Conservation (phyloP, 208 protist species). For the Trypanosoma platydactyli region DNA sequence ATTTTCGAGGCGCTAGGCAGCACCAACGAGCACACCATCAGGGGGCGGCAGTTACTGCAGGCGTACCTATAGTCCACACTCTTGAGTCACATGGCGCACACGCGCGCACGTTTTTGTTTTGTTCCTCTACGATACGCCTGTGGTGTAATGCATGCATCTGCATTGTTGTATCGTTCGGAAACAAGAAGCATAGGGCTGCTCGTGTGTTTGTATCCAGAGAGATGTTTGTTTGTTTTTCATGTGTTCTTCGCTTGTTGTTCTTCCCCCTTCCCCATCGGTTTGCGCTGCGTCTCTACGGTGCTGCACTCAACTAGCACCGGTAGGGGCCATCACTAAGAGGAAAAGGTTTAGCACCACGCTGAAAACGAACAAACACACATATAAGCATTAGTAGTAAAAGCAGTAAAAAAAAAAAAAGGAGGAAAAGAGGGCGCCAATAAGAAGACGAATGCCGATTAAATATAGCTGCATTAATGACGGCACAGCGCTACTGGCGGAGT, state of each 20-base stretch:
- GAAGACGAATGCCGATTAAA: slow-evolving; percentile 73
- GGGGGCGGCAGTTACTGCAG: slow-evolving; percentile 69
- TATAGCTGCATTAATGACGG: slow-evolving; percentile 91
- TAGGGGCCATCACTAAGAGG: too few species aligned
- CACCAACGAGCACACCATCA: slow-evolving; percentile 64
- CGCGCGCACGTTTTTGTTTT: too few species aligned
- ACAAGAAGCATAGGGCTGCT: background rate
- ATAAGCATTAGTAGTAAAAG: background rate
- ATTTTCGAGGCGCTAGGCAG: slow-evolving; percentile 79
- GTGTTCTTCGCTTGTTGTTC: slow-evolving; percentile 2
- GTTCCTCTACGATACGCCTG: too few species aligned
- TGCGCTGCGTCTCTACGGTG: too few species aligned
- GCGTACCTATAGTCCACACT: slow-evolving; percentile 46
- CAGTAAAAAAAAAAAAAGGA: slow-evolving; percentile 3
- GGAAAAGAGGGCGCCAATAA: background rate
- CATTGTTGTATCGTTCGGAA: background rate
- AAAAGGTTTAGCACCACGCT: background rate
- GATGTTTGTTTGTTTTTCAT: slow-evolving; percentile 3
- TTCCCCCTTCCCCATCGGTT: too few species aligned
- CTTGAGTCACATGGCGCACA: too few species aligned
- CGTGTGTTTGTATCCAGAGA: slow-evolving; percentile 6
- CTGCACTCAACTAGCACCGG: too few species aligned
- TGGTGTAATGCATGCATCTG: slow-evolving; percentile 2
- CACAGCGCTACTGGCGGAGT: slow-evolving; percentile 76
- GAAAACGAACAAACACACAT: background rate